Evolutionary conservation across 2,329 filamentous ascomycete genomes (phyloP).

Genomic region (Botrytis aclada): DNA sequence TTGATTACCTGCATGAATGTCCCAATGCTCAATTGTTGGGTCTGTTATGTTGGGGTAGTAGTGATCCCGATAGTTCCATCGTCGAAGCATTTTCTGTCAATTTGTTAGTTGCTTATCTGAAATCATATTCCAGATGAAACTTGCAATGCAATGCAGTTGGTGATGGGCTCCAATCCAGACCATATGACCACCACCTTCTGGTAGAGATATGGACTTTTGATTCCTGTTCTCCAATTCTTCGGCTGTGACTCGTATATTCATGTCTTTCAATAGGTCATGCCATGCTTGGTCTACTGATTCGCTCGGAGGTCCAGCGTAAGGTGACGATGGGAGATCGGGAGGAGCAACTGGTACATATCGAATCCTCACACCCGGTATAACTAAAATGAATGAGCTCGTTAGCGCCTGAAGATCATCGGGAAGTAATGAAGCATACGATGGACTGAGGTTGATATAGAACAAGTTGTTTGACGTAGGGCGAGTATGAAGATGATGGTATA

Average conservation of each 20-base stretch:
- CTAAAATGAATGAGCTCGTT: not conserved
- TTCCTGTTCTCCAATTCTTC: slow-evolving; percentile 9
- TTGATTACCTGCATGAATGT: slow-evolving; percentile 5
- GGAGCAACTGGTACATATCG: not conserved
- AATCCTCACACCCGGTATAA: not conserved
- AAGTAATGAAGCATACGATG: not conserved
- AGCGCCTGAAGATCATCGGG: not conserved
- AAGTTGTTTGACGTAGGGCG: not conserved
- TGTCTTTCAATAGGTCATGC: slow-evolving; percentile 19
- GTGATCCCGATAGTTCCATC: slow-evolving; percentile 5
- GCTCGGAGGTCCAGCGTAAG: slow-evolving; percentile 13
- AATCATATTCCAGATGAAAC: not conserved
- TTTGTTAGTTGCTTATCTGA: not conserved
- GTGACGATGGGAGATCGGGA: slow-evolving; percentile 2
- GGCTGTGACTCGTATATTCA: slow-evolving; percentile 15
- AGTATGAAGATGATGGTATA: not conserved
- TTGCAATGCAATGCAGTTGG: slow-evolving; percentile 10
- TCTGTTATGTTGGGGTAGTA: slow-evolving; percentile 14
- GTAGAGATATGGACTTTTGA: slow-evolving; percentile 9
- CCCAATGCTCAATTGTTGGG: slow-evolving; percentile 7
- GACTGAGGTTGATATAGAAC: not conserved
- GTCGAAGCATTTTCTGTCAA: slow-evolving; percentile 10
- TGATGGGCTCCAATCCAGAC: slow-evolving; percentile 13
- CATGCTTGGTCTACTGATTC: slow-evolving; percentile 18
- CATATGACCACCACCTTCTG: slow-evolving; percentile 14